phyloP scores from a whole-genome alignment of 2,329 filamentous ascomycete genomes.

The Claviceps sp. region DNA sequence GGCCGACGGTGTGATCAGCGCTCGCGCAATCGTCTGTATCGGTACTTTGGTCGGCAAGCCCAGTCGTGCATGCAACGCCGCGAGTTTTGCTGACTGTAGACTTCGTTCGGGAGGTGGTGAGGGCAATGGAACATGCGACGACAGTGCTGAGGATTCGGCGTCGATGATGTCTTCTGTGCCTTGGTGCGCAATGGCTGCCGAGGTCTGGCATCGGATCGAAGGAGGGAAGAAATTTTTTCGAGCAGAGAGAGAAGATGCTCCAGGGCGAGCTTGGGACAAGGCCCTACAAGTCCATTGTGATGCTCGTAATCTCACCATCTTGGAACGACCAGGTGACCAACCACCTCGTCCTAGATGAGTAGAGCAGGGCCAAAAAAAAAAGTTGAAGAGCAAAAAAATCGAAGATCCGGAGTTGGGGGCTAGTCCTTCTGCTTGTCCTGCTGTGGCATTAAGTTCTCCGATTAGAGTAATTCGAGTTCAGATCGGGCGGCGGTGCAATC shows the following conservation, averaged over 20 bases:
- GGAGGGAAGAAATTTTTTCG: constrained; percentile 14
- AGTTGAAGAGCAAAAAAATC: not conserved
- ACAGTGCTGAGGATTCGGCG: constrained; percentile 9
- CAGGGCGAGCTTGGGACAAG: constrained; percentile 23
- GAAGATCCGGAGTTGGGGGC: not conserved
- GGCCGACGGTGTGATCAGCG: constrained; percentile 74
- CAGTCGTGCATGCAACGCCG: constrained; percentile 82
- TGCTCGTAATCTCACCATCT: constrained; percentile 30
- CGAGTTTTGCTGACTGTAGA: constrained; percentile 69
- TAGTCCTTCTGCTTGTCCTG: not conserved
- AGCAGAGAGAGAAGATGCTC: constrained; percentile 11
- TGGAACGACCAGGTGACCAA: not conserved
- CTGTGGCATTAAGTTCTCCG: not conserved
- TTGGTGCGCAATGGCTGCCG: constrained; percentile 14
- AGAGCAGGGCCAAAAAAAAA: not conserved
- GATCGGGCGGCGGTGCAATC: not conserved
- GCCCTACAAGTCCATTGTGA: constrained; percentile 26
- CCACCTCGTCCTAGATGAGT: not conserved
- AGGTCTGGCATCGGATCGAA: constrained; percentile 20
- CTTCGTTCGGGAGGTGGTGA: constrained; percentile 60
- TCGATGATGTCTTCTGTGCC: constrained; percentile 9
- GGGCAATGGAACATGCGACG: constrained; percentile 33
- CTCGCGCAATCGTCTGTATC: constrained; percentile 70
- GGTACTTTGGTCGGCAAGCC: constrained; percentile 71
- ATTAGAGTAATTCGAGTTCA: not conserved